These are phyloP conservation scores for Cutaneotrichosporon daszewskae DNA, from an alignment of 1,284 basidiomycete genomes.

Conservation along the genomic window DNA sequence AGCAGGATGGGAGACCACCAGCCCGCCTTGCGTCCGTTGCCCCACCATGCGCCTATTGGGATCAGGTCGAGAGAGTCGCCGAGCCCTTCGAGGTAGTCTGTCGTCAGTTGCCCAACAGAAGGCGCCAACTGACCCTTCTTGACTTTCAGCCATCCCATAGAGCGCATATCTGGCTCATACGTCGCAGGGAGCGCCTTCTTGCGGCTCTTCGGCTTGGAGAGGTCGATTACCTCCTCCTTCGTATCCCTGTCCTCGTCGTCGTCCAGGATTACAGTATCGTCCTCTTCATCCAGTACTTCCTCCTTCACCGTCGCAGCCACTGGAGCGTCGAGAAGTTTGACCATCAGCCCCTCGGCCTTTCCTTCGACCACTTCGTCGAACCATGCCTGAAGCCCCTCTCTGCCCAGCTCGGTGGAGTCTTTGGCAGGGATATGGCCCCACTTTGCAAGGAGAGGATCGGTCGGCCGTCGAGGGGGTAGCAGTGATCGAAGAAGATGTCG, in stretches of 20 bases:
- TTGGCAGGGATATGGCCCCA: conserved; percentile 73
- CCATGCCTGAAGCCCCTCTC: conserved; percentile 62
- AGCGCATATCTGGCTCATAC: conserved; percentile 69
- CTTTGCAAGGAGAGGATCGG: conserved; percentile 55
- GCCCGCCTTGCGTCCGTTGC: conserved; percentile 80
- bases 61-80: conserved; percentile 56
- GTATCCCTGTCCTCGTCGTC: conserved; percentile 25
- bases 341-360: conserved; percentile 87
- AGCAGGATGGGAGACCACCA: conserved; percentile 93
- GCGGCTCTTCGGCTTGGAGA: conserved; percentile 38
- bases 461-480: conserved; percentile 52
- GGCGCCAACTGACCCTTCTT: conserved; percentile 65
- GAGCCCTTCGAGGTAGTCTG: conserved; percentile 47
- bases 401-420: conserved; percentile 57
- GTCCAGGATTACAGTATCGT: too few species aligned
- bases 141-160: conserved; percentile 69
- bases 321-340: conserved; percentile 63
- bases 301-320: conserved; percentile 35
- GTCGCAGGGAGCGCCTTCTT: conserved; percentile 75
- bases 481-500: conserved; percentile 63
- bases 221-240: conserved; percentile 46
- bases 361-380: conserved; percentile 73
- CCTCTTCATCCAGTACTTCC: conserved; percentile 25
- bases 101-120: conserved; percentile 52
- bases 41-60: conserved; percentile 84